Conservation (phyloP, 208 protist genomes). For the Leishmania braziliensis region DNA sequence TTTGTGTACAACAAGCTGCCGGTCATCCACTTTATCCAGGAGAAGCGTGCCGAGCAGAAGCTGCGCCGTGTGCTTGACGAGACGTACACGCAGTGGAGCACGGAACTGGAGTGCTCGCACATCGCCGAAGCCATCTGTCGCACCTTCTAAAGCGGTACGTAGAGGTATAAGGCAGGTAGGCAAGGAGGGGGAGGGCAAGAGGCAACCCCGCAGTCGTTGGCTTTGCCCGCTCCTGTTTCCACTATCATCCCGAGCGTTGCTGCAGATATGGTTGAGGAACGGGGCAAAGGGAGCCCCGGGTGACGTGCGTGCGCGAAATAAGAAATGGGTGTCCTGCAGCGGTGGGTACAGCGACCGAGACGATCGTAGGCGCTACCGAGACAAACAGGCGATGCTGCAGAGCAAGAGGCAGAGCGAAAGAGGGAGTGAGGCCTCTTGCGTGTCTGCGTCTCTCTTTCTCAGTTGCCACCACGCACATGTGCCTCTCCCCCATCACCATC, state of each 20-base stretch:
- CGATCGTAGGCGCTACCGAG: not conserved
- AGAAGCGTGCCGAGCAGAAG: constrained; percentile 87
- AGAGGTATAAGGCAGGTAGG: not conserved
- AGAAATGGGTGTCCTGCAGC: not conserved
- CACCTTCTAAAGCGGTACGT: constrained; percentile 54
- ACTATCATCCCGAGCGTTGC: not conserved
- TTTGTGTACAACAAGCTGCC: constrained; percentile 90
- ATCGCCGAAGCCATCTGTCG: constrained; percentile 85
- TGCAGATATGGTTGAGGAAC: not conserved
- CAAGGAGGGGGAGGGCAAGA: not conserved
- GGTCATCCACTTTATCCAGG: constrained; percentile 87
- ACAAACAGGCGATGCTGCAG: not conserved
- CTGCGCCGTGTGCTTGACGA: constrained; percentile 84
- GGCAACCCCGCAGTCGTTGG: not conserved
- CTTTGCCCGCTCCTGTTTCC: not conserved
- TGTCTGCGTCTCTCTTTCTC: not conserved
- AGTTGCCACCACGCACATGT: not conserved
- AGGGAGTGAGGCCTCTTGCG: not conserved
- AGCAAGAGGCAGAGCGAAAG: not conserved
- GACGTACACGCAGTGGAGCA: constrained; percentile 84
- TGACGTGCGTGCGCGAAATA: not conserved
- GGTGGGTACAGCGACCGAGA: not conserved
- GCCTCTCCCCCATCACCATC: not conserved
- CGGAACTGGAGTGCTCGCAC: constrained; percentile 72
- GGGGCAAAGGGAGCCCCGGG: not conserved